phyloP scores from a whole-genome alignment of 495 filamentous ascomycete species.

The Rhizodiscina lignyota region DNA sequence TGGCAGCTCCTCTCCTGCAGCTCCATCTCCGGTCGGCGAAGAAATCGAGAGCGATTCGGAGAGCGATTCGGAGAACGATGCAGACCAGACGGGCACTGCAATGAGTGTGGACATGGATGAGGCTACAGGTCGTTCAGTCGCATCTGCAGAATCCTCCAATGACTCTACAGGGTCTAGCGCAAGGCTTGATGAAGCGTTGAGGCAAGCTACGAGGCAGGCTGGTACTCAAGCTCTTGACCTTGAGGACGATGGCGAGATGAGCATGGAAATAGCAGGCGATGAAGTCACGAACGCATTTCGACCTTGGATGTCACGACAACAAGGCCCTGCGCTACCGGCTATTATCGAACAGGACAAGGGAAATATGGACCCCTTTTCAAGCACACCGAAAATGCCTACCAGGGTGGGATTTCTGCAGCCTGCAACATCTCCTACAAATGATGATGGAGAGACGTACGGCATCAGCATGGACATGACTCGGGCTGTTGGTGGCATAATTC shows the following conservation, averaged over 20 bases:
- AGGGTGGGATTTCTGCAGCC: too few species aligned
- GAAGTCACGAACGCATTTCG: constrained; percentile 62
- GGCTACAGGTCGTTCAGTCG: constrained; percentile 4
- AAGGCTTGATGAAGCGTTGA: constrained; percentile 58
- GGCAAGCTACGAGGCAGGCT: constrained; percentile 56
- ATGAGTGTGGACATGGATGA: constrained; percentile 16
- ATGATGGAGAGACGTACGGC: constrained; percentile 20
- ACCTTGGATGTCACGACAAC: constrained; percentile 32
- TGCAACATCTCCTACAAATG: constrained; percentile 14
- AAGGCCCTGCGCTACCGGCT: constrained; percentile 11
- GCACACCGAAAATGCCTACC: too few species aligned
- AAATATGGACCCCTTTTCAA: constrained; percentile 39
- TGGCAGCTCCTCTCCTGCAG: constrained; percentile 29
- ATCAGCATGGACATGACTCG: constrained; percentile 35
- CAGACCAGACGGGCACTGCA: constrained; percentile 6
- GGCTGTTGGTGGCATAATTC: constrained; percentile 26
- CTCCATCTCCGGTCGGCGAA: constrained; percentile 7
- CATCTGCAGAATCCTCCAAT: constrained; percentile 18
- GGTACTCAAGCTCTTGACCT: constrained; percentile 45
- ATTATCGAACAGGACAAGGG: constrained; percentile 41
- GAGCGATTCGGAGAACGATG: constrained; percentile 13
- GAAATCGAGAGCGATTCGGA: constrained; percentile 5
- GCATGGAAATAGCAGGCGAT: constrained; percentile 62
- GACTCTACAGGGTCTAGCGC: constrained; percentile 47
- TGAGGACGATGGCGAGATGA: constrained; percentile 43